phyloP scores from a whole-genome alignment of 306 rosid genomes.

The Rubus idaeus region DNA sequence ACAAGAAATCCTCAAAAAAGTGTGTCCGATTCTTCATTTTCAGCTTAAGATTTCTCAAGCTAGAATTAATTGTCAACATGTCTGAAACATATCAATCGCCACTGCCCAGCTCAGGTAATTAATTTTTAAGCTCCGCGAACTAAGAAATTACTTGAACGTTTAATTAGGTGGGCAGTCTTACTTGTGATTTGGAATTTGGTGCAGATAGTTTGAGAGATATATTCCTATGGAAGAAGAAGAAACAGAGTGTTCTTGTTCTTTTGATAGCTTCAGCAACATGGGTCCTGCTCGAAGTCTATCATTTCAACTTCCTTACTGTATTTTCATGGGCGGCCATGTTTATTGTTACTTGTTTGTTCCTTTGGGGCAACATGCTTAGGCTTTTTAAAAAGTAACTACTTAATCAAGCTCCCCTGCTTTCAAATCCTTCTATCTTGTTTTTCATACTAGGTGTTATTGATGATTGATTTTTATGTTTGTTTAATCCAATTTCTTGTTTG shows the following conservation, averaged over 20 bases:
- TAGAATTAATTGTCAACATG: constrained; percentile 26
- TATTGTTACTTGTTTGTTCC: constrained; percentile 43
- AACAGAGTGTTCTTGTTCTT: constrained; percentile 31
- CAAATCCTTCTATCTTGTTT: not conserved
- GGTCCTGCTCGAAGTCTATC: constrained; percentile 51
- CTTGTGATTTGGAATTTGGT: not conserved
- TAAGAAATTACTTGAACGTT: not conserved
- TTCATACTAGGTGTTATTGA: not conserved
- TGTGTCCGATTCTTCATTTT: not conserved
- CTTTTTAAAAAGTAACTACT: constrained; percentile 50
- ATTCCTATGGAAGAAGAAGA: constrained; percentile 55
- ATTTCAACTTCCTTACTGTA: constrained; percentile 52
- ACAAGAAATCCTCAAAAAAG: not conserved
- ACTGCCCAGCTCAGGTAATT: constrained; percentile 35
- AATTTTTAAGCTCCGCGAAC: not conserved
- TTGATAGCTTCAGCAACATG: constrained; percentile 48
- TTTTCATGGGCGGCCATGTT: constrained; percentile 49
- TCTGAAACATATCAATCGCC: constrained; percentile 29
- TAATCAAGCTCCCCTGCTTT: not conserved
- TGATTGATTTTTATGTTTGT: not conserved
- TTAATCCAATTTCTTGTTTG: not conserved
- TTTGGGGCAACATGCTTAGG: constrained; percentile 50
- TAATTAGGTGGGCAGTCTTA: not conserved
- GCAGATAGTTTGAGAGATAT: constrained; percentile 43
- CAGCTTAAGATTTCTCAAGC: not conserved